Conservation (phyloP, 2,329 filamentous ascomycete species). For the Cercospora sesami region DNA sequence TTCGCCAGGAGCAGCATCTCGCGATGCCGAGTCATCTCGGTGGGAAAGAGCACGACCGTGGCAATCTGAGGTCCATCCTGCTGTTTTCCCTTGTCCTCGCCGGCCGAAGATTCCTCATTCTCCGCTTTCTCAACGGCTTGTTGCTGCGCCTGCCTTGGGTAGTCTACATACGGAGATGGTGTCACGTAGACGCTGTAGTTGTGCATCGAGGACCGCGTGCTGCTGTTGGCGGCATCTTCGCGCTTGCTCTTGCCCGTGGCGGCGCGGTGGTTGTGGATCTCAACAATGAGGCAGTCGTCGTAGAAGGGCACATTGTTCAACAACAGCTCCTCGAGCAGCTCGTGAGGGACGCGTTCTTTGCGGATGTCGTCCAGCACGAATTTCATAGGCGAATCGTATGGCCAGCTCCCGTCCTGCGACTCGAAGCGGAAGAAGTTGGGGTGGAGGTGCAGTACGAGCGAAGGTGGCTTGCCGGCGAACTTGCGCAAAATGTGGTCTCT, state of each 20-base stretch:
- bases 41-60: slow-evolving; percentile 84
- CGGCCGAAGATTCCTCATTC: slow-evolving; percentile 25
- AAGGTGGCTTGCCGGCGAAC: slow-evolving; percentile 71
- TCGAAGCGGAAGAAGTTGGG: slow-evolving; percentile 88
- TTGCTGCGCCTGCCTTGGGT: slow-evolving; percentile 48
- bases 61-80: slow-evolving; percentile 59
- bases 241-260: slow-evolving; percentile 50
- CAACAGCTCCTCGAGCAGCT: slow-evolving; percentile 77
- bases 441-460: slow-evolving; percentile 82
- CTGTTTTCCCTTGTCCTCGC: slow-evolving; percentile 46
- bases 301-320: slow-evolving; percentile 77
- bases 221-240: slow-evolving; percentile 53
- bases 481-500: slow-evolving; percentile 80
- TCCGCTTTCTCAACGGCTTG: slow-evolving; percentile 49
- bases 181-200: slow-evolving; percentile 89
- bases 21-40: slow-evolving; percentile 68
- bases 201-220: slow-evolving; percentile 78
- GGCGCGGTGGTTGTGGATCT: slow-evolving; percentile 85
- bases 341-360: slow-evolving; percentile 78
- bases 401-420: slow-evolving; percentile 87
- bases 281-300: slow-evolving; percentile 89
- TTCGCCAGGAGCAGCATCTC: slow-evolving; percentile 76
- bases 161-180: slow-evolving; percentile 80
- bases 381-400: slow-evolving; percentile 89
- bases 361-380: slow-evolving; percentile 75